Base-by-base conservation (phyloP, 23 red algal genomes). In the Cyanidioschyzon merolae region DNA sequence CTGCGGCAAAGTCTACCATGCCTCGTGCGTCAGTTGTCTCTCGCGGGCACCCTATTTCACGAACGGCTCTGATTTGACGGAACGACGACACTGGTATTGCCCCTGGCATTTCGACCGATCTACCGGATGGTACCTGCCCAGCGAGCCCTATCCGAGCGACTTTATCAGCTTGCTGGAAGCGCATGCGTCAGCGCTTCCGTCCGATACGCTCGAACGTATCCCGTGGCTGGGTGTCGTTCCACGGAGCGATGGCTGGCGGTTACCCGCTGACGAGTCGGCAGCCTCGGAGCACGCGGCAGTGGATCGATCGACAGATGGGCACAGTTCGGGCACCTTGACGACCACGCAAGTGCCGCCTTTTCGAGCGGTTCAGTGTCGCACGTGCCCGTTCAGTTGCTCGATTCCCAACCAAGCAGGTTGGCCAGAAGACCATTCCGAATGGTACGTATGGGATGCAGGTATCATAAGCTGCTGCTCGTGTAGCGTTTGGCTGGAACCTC, bases 1-100 rank as follows among this genome's bases (percentile, higher is more conserved):
- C 63, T 71, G 63, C 29, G 63, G 63, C 63, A 71, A 71, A 32
- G 63, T 35, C n/a, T 71, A 71, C 32, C 63, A 71, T 35, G 32
- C 63, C 21, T 3, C n/a, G n/a, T 71, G 63, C 30, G 63, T 71
- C 12, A 35, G 45, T 54, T 54, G 45, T 54, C 45, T 54, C 21
- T 54, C 45, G 45, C 7, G 45, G 45, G 45, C 7, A 21, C 45
- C 45, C 12, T 21, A 3, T 7, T 25, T 71, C 12, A 7, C 3
- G 30, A 27, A 35, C 3, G 63, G 21, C 29, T 3, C 63, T 3
- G 16, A 3, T 7, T 32, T 27, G 29, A 35, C 21, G 30, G 30
- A 71, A 27, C 7, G 63, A 32, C 63, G 63, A 17, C 2, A 17
- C 63, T 25, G 63, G 63, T 71, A 32, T 27, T 71, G 63, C 32